Evolutionary conservation across 139 green algal genomes (phyloP).

Genomic region (Chlorella sorokiniana): DNA sequence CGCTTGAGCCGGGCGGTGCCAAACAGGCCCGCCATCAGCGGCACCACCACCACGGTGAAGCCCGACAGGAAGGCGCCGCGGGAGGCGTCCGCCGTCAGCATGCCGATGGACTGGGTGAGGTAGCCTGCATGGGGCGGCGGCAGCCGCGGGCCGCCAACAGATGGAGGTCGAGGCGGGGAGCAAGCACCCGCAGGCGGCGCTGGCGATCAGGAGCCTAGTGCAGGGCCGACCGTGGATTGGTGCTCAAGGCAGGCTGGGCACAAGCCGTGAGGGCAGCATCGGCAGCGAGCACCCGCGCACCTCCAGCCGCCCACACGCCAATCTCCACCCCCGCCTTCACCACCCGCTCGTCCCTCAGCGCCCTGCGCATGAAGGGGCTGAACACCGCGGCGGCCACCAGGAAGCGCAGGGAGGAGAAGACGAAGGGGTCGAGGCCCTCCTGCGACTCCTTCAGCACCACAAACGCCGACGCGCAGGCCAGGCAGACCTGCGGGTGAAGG

Average conservation of each 20-base stretch:
- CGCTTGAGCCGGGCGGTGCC: slow-evolving; percentile 58
- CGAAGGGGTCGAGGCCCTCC: slow-evolving; percentile 36
- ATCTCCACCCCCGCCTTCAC: slow-evolving; percentile 50
- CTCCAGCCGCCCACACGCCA: slow-evolving; percentile 48
- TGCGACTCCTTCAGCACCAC: slow-evolving; percentile 49
- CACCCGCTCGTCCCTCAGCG: slow-evolving; percentile 24
- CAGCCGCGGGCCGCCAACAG: background rate
- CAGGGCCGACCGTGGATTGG: too few species aligned
- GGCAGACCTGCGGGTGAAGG: slow-evolving; percentile 27
- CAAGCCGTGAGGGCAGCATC: background rate
- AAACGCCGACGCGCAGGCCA: slow-evolving; percentile 47
- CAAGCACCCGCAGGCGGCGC: background rate
- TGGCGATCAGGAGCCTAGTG: too few species aligned
- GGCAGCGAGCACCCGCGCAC: background rate
- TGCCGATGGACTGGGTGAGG: slow-evolving; percentile 64
- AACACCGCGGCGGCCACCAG: slow-evolving; percentile 50
- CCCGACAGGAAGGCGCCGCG: slow-evolving; percentile 74
- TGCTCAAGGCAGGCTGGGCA: background rate
- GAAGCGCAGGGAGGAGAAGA: slow-evolving; percentile 47
- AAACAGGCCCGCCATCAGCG: slow-evolving; percentile 68
- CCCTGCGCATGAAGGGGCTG: slow-evolving; percentile 43
- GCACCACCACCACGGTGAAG: slow-evolving; percentile 83
- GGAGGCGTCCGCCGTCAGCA: slow-evolving; percentile 73
- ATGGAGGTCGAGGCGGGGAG: background rate
- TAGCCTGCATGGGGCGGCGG: slow-evolving; percentile 40